Evolutionary conservation across 1,284 basidiomycete genomes (phyloP), one percentile per base, ranked within the genome.

Genomic region (Hymenochaete sp.): DNA sequence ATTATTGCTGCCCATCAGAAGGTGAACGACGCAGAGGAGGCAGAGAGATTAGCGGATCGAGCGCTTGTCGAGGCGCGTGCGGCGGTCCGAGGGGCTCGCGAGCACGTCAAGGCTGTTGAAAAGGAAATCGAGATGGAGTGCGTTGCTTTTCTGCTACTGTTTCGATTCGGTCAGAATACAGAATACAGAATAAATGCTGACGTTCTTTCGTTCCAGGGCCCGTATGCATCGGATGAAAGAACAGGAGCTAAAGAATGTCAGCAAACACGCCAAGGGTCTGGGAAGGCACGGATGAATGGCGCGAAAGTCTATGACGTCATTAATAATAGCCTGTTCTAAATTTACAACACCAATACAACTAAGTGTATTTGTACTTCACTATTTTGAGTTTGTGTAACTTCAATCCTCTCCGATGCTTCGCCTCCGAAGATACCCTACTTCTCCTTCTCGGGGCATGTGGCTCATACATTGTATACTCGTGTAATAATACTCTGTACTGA

Each of bases 161-260:
- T 22, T 18, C 2, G 11, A 28, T n/a, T n/a, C n/a, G n/a, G n/a
- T n/a, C n/a, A n/a, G n/a, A n/a, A n/a, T n/a, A n/a, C n/a, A n/a
- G n/a, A 42, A 3, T 37, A n/a, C 14, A 18, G 39, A 2, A 36
- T 25, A 14, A 40, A n/a, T 21, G 14, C 38, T 45, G 38, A 37
- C 21, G 22, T 16, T 5, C 19, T 51, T 42, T 52, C 11, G 29
- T 16, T 49, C 44, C 53, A 79, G 77, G 40, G 67, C 71, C 10
- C 64, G 63, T 45, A 71, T 73, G 43, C 75, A 77, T 9, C 73
- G 72, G 56, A 66, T 69, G 5, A 80, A 79, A 57, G 73, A 76
- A 55, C 69, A 68, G 19, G 73, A 78, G 53, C 71, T 72, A 2
- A 76, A 75, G 60, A 62, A 63, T 21, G 71, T 82, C 53, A 71